phyloP scores from a whole-genome alignment of 2,329 filamentous ascomycete genomes.

The Coleophoma crateriformis region DNA sequence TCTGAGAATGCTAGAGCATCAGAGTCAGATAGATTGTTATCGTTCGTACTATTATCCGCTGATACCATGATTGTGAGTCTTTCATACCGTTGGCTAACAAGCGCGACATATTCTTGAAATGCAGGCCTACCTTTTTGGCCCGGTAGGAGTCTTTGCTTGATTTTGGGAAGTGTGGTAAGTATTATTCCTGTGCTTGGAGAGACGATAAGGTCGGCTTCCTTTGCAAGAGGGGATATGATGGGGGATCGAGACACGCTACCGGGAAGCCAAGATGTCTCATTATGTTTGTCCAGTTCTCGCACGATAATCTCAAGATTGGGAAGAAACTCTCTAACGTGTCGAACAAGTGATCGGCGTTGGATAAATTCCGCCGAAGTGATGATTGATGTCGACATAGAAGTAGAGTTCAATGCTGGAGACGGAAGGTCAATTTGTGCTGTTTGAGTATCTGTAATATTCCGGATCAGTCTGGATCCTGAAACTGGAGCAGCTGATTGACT shows the following conservation, averaged over 20 bases:
- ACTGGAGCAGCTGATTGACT: too few species aligned
- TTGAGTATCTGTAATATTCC: not conserved
- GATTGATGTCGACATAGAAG: slow-evolving; percentile 29
- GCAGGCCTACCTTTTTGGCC: slow-evolving; percentile 42
- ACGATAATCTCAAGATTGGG: slow-evolving; percentile 50
- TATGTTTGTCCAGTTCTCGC: slow-evolving; percentile 46
- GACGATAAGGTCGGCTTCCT: slow-evolving; percentile 68
- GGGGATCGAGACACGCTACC: slow-evolving; percentile 28
- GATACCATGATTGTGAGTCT: slow-evolving; percentile 62
- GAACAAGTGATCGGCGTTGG: slow-evolving; percentile 39
- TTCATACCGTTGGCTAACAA: slow-evolving; percentile 57
- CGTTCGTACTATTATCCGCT: slow-evolving; percentile 41
- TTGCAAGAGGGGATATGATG: slow-evolving; percentile 32
- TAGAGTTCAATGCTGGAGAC: not conserved
- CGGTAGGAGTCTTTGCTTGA: slow-evolving; percentile 67
- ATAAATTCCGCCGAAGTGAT: slow-evolving; percentile 46
- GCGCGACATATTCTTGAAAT: slow-evolving; percentile 49
- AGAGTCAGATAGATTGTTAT: slow-evolving; percentile 12
- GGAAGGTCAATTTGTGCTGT: not conserved
- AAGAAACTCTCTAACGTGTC: slow-evolving; percentile 42
- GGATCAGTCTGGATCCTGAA: too few species aligned
- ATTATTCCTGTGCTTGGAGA: slow-evolving; percentile 66
- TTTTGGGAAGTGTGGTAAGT: slow-evolving; percentile 63
- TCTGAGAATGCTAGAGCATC: slow-evolving; percentile 20
- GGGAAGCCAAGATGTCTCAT: slow-evolving; percentile 28